Base-by-base conservation (phyloP, 306 rosid species). In the Spatholobus suberectus region DNA sequence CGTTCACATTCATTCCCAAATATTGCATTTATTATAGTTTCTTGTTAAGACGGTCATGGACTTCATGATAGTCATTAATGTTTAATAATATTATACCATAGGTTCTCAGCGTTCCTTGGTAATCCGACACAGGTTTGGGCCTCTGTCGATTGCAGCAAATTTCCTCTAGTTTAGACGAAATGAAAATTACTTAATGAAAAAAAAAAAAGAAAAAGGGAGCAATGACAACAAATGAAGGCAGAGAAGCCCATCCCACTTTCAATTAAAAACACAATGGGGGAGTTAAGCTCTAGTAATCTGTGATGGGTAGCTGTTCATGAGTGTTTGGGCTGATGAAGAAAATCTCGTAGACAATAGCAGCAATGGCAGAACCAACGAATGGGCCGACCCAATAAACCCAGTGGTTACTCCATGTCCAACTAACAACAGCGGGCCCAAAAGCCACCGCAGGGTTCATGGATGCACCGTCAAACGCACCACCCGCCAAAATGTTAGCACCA, bases 371-470 rank as follows among this genome's bases (percentile, higher is more conserved):
- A 9, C 94, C 94, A 13, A 87, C 8, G 26, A 92, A 81, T 43
- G 96, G 96, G n/a, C 96, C 96, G 5, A 75, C 59, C 96, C 96
- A 92, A 83, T 92, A 92, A 85, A 92, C 94, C 96, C 91, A 92
- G 43, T 92, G 96, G 89, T 71, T 76, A 14, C 14, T 73, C 96
- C 96, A 92, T 0, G 91, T 73, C 92, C 96, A 90, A 75, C 94
- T 87, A 12, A 92, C 92, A 6, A 92, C 92, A 34, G 94, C 91
- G 0, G 96, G 96, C 12, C 96, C 96, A 77, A 92, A 92, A 18
- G 96, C 88, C 7, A 88, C 94, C 0, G 94, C 92, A 1, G 94
- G 96, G 90, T 92, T 92, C 96, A 92, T 92, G 57, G 94, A 92
- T 7, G 90, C 96, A 43, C 96, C 96, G 0, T 92, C 96, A 23